Conservation (phyloP, 1,284 basidiomycete species). For the Cutaneotrichosporon sp. region DNA sequence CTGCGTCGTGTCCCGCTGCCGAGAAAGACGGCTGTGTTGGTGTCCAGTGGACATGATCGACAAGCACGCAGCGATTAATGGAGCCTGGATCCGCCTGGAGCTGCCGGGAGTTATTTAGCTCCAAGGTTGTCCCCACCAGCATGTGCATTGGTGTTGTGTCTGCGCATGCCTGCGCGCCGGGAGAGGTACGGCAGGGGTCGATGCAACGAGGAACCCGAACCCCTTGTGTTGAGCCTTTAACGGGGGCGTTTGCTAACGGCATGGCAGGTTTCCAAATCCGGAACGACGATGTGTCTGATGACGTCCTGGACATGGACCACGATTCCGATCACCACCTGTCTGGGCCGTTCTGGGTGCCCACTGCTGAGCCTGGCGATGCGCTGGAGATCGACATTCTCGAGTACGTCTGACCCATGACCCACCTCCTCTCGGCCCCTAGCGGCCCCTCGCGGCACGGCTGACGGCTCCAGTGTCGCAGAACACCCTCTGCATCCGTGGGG, state of each 20-base stretch:
- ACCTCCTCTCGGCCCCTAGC: too few species aligned
- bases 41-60: too few species aligned
- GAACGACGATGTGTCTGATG: slow-evolving; percentile 60
- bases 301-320: slow-evolving; percentile 25
- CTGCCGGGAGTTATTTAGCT: too few species aligned
- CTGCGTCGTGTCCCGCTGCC: too few species aligned
- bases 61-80: too few species aligned
- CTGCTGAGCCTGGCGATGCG: slow-evolving; percentile 71
- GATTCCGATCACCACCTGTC: slow-evolving; percentile 69
- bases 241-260: neutral
- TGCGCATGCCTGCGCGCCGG: too few species aligned
- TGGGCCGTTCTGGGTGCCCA: slow-evolving; percentile 67
- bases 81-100: too few species aligned
- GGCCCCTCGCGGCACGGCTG: slow-evolving; percentile 47
- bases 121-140: too few species aligned
- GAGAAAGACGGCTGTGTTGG: neutral
- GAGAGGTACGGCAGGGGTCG: too few species aligned
- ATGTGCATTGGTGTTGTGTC: too few species aligned
- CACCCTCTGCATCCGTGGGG: slow-evolving; percentile 76
- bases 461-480: slow-evolving; percentile 53
- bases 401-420: slow-evolving; percentile 1
- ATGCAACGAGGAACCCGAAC: neutral
- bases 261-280: slow-evolving; percentile 54
- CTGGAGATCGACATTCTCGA: slow-evolving; percentile 73
- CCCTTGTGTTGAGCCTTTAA: too few species aligned